Evolutionary conservation across 495 filamentous ascomycete genomes (phyloP).

Genomic region (Wilcoxina mikolae): DNA sequence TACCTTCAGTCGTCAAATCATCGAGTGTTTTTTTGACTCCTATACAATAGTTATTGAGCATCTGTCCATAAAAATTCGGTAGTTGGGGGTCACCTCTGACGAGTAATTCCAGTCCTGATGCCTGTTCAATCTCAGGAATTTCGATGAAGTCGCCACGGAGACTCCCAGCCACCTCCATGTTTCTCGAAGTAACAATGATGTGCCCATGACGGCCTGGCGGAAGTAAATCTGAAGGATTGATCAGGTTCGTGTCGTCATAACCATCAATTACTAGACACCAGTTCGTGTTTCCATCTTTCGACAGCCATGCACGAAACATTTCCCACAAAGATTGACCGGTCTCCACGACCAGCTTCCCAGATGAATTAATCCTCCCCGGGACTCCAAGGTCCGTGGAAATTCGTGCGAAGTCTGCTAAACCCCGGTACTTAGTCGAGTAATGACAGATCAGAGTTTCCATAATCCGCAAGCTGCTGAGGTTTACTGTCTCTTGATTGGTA

Average conservation of each 20-base stretch:
- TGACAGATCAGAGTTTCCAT: neutral
- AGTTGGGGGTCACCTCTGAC: no score
- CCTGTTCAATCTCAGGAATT: neutral
- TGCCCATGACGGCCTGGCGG: constrained; percentile 7
- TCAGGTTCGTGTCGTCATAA: constrained; percentile 1
- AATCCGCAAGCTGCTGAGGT: neutral
- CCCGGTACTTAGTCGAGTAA: neutral
- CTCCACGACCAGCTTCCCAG: neutral
- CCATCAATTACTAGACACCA: constrained; percentile 17
- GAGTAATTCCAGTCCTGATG: neutral
- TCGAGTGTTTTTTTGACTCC: no score
- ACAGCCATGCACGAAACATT: constrained; percentile 8
- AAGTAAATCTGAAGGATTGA: neutral
- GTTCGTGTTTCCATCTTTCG: neutral
- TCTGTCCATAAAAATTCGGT: no score
- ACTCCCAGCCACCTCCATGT: neutral
- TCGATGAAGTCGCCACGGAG: neutral
- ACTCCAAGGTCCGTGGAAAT: constrained; percentile 1
- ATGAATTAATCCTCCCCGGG: neutral
- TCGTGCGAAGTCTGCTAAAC: neutral
- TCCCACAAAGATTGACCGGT: neutral
- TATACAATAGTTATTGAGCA: no score
- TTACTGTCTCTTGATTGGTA: neutral
- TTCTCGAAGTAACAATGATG: constrained; percentile 10
- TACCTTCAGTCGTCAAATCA: neutral